Base-by-base conservation (phyloP, 2,329 filamentous ascomycete genomes). In the Neodidymelliopsis sp. region DNA sequence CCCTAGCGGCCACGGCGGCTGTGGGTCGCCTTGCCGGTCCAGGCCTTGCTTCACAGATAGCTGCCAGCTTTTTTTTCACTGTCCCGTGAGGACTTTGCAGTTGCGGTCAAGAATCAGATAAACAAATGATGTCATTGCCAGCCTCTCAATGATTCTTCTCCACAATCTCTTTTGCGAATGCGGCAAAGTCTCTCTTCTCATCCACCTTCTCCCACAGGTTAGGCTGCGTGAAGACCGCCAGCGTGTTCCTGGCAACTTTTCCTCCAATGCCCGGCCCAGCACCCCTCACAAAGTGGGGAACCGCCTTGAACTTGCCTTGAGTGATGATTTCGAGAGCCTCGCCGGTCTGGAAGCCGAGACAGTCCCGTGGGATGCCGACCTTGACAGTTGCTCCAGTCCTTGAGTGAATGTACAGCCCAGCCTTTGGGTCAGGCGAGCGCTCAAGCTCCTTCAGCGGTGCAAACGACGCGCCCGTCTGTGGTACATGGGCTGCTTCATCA, bases 221-320 rank as follows among this genome's bases (percentile, higher is more conserved):
- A 18, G 94, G 94, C 81, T 99, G 94, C 49, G 93, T 99, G 68
- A 97, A 99, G 8, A 97, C 91, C 0, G 94, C 94, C 59, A 99
- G 75, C 8, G 94, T 99, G 75, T 97, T 97, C 53, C 77, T 67
- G 10, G 77, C 77, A 23, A 79, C 74, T 41, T 70, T 73, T 4
- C 74, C 70, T 50, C 73, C 65, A 73, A 63, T 75, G 33, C 79
- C 81, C 1, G 82, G 78, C 57, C 83, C 80, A 4, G 88, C 86
- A 0, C 92, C 93, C 58, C 88, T 82, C 7, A 99, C 94, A 72
- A 96, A 97, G 77, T 99, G 94, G 59, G 94, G 93, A 53, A 97
- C 94, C 1, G 94, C 94, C 74, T 88, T 90, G 79, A 99, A 96
- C 66, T 84, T 86, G 8, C 94, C 94, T n/a, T 83, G 79, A 0